Evolutionary conservation across 345 rosid species (phyloP).

Genomic region (Pugionium dolabratum): DNA sequence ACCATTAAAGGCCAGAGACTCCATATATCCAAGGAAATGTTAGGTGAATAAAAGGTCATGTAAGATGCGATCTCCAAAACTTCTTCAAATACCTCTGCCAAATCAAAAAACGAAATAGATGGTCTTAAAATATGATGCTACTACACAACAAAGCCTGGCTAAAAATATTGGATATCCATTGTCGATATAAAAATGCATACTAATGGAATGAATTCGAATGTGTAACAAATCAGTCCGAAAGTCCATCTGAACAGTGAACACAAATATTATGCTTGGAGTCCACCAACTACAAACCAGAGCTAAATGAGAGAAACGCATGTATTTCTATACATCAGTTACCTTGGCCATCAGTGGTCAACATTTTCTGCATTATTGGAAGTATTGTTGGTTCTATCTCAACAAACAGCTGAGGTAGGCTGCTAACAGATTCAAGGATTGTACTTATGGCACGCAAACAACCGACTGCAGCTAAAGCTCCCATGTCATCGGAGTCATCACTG

Average conservation of each 20-base stretch:
- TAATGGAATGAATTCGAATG: background rate
- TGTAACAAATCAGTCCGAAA: background rate
- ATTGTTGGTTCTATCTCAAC: slow-evolving; percentile 82
- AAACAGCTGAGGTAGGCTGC: slow-evolving; percentile 88
- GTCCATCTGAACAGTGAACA: background rate
- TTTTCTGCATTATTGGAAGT: slow-evolving; percentile 89
- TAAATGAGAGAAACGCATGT: slow-evolving; percentile 19
- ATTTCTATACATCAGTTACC: slow-evolving; percentile 46
- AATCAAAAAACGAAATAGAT: slow-evolving; percentile 28
- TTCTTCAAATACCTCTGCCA: slow-evolving; percentile 98
- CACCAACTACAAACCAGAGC: slow-evolving; percentile 1
- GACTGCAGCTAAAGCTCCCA: slow-evolving; percentile 95
- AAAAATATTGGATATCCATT: background rate
- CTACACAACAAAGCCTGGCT: slow-evolving; percentile 19
- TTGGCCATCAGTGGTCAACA: slow-evolving; percentile 97
- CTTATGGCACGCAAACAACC: slow-evolving; percentile 97
- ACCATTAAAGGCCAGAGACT: slow-evolving; percentile 97
- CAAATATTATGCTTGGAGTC: slow-evolving; percentile 13
- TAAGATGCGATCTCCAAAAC: slow-evolving; percentile 96
- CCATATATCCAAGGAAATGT: slow-evolving; percentile 94
- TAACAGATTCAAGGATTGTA: slow-evolving; percentile 92
- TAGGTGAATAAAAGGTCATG: slow-evolving; percentile 96
- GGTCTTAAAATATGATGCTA: slow-evolving; percentile 24
- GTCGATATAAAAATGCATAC: background rate
- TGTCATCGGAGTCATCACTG: slow-evolving; percentile 76